A percentile compares a stretch with the other conserved stretches of the same genome.
These are phyloP conservation scores for Clarireedia sp. DNA, from an alignment of 2,329 filamentous ascomycete species.

Conservation along the genomic window DNA sequence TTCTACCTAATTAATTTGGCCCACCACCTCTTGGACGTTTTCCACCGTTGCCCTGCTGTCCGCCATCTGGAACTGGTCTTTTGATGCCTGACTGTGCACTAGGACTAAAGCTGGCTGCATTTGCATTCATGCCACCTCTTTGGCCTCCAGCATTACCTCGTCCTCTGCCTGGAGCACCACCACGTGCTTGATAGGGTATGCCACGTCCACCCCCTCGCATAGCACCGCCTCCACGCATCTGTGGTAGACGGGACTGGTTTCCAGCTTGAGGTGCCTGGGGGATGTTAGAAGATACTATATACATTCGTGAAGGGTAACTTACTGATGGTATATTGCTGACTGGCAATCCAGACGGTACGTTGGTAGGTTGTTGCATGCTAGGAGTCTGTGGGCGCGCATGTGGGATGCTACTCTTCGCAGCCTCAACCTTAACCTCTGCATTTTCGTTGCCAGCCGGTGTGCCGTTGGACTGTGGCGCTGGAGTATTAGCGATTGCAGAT, in stretches of 20 bases:
- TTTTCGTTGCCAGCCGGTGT: slow-evolving; percentile 10
- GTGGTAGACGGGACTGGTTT: slow-evolving; percentile 23
- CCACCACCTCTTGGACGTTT: slow-evolving; percentile 39
- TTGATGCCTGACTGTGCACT: slow-evolving; percentile 24
- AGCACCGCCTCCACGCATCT: slow-evolving; percentile 21
- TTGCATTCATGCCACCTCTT: slow-evolving; percentile 28
- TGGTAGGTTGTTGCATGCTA: slow-evolving; percentile 12
- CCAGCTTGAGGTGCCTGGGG: slow-evolving; percentile 17
- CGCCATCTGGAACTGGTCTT: slow-evolving; percentile 27
- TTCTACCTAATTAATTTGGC: slow-evolving; percentile 15
- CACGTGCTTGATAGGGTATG: slow-evolving; percentile 14
- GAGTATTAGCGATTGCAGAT: neutral
- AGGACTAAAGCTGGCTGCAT: slow-evolving; percentile 25
- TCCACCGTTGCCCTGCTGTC: slow-evolving; percentile 30
- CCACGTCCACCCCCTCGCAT: slow-evolving; percentile 13
- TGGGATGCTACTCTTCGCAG: slow-evolving; percentile 4
- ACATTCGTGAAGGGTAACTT: slow-evolving; percentile 11
- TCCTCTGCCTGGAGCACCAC: slow-evolving; percentile 22
- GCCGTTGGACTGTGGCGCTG: slow-evolving; percentile 18
- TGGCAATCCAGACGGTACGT: slow-evolving; percentile 16
- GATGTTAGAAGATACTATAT: slow-evolving; percentile 5
- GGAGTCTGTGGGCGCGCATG: slow-evolving; percentile 7
- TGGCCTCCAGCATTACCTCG: slow-evolving; percentile 20
- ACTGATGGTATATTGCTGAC: slow-evolving; percentile 24
- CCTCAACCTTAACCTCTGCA: slow-evolving; percentile 19